Percentiles rank a stretch among this genome's conserved stretches.
Evolutionary conservation across 768 basidiomycete species (phyloP).

Genomic region (Boletus sp.): DNA sequence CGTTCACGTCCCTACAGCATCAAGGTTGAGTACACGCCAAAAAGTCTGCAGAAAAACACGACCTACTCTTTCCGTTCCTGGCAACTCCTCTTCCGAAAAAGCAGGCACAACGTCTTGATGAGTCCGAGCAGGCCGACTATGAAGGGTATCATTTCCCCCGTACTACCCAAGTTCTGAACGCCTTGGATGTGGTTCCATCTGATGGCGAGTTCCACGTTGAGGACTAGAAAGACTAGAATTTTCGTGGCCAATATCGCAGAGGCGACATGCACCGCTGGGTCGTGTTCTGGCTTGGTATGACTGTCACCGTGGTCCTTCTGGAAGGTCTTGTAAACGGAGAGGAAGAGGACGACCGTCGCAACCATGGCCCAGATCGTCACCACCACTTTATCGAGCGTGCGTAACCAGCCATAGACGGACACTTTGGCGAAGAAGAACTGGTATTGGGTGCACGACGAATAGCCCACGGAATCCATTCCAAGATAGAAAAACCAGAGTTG

Average conservation of each 20-base stretch:
- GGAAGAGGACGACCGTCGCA: background rate
- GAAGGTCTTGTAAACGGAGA: background rate
- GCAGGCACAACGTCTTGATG: background rate
- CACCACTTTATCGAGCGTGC: background rate
- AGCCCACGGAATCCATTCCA: background rate
- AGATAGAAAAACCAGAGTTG: background rate
- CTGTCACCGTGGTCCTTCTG: background rate
- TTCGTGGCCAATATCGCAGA: background rate
- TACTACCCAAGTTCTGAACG: background rate
- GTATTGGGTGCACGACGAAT: background rate
- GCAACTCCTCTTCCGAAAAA: background rate
- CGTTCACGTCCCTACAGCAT: too few relatives aligned
- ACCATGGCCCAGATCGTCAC: background rate
- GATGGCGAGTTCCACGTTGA: background rate
- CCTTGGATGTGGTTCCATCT: background rate
- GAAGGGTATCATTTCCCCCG: background rate
- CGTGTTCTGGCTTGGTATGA: background rate
- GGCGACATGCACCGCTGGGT: background rate
- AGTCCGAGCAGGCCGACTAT: background rate
- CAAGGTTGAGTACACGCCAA: background rate
- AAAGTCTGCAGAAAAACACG: background rate
- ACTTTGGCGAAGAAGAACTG: background rate
- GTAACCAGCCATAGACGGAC: background rate
- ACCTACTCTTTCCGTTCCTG: background rate
- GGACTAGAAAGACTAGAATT: background rate